Evolutionary conservation across 164 flowering plant genomes (phyloP).

Genomic region (Hamamelis virginiana): DNA sequence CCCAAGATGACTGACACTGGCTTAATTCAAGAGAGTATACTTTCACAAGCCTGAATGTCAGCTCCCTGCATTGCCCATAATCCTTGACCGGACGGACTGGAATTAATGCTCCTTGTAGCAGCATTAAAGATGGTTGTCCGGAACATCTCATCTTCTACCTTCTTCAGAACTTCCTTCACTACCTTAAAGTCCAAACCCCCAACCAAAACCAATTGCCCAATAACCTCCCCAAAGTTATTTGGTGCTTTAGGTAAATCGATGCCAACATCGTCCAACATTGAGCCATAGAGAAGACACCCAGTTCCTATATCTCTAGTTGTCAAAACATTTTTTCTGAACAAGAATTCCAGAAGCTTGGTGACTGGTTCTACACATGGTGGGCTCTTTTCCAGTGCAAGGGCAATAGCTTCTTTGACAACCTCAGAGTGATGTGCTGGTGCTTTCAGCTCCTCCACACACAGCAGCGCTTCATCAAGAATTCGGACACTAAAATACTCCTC

Average conservation of each 20-base stretch:
- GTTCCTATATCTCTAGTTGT: conserved; percentile 46
- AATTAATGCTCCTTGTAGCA: conserved; percentile 27
- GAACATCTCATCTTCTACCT: conserved; percentile 54
- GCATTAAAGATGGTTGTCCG: conserved; percentile 44
- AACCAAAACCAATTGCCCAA: conserved; percentile 49
- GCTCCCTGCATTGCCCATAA: conserved; percentile 9
- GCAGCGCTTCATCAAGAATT: conserved; percentile 63
- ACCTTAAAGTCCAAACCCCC: conserved; percentile 53
- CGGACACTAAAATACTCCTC: conserved; percentile 66
- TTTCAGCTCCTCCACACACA: conserved; percentile 71
- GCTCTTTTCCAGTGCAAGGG: conserved; percentile 60
- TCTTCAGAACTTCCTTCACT: conserved; percentile 52
- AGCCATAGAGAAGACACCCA: conserved; percentile 61
- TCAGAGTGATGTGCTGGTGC: conserved; percentile 57
- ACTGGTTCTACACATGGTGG: conserved; percentile 62
- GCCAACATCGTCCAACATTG: conserved; percentile 66
- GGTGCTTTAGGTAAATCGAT: conserved; percentile 87
- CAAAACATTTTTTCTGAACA: conserved; percentile 47
- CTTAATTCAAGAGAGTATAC: conserved; percentile 9
- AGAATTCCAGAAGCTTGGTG: conserved; percentile 46
- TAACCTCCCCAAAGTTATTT: conserved; percentile 56
- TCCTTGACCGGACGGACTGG: conserved; percentile 32
- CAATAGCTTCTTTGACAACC: conserved; percentile 63
- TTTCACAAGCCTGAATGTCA: conserved; percentile 16
- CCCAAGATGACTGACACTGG: neutral